Conservation (phyloP, 176 grass and related monocot species). For the Luzula sylvatica region DNA sequence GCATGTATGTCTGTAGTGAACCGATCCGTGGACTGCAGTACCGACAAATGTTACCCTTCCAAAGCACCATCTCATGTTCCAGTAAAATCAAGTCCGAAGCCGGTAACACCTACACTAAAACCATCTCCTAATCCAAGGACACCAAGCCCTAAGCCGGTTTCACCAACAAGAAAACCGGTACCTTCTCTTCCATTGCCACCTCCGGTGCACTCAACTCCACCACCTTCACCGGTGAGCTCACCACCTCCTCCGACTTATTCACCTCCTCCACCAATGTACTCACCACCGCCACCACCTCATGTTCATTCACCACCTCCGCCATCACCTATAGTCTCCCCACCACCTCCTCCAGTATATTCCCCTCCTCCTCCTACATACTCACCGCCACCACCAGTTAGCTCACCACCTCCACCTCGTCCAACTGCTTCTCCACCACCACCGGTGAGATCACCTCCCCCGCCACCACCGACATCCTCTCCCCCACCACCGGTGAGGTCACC, state of each 20-base stretch:
- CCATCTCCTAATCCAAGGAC: background rate
- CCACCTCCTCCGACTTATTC: background rate
- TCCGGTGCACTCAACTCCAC: background rate
- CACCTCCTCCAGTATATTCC: background rate
- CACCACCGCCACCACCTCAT: background rate
- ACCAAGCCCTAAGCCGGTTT: background rate
- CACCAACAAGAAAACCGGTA: background rate
- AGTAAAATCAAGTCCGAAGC: background rate
- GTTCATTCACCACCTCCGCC: conserved; percentile 9
- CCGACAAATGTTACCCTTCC: conserved; percentile 20
- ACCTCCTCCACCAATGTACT: conserved; percentile 2
- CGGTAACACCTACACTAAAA: background rate
- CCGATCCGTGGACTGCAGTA: conserved; percentile 34
- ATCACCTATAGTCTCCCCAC: background rate
- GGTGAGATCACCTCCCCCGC: background rate
- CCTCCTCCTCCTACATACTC: background rate
- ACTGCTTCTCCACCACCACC: background rate
- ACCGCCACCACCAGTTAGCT: conserved; percentile 8
- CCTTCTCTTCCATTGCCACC: background rate
- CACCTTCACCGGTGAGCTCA: background rate
- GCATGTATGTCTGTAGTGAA: conserved; percentile 30
- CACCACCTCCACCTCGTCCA: background rate
- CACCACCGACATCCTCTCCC: background rate
- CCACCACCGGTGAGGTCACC: background rate
- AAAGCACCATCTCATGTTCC: no score